Percentiles rank a stretch among this genome's conserved stretches.
These are phyloP conservation scores for Herpotrichia juniperi DNA, from an alignment of 2,329 filamentous ascomycete species.

Conservation along the genomic window DNA sequence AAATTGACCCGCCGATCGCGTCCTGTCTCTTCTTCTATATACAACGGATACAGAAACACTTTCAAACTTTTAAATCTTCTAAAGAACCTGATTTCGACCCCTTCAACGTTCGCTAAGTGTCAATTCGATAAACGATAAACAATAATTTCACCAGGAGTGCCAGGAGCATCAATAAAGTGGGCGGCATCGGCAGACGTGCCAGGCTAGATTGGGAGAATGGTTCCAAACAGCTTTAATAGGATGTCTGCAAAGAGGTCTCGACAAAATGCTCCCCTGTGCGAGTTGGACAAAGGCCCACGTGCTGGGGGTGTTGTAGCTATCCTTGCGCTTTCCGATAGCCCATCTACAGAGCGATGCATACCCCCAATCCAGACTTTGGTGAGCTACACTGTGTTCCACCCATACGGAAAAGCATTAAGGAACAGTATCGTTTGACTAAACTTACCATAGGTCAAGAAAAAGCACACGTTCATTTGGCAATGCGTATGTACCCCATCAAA, in stretches of 20 bases:
- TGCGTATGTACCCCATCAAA: neutral
- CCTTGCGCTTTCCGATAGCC: neutral
- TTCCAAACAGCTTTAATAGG: too few relatives aligned
- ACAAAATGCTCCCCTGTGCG: neutral
- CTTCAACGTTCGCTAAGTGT: too few relatives aligned
- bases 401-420: neutral
- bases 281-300: neutral
- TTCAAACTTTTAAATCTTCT: too few relatives aligned
- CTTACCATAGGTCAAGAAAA: neutral
- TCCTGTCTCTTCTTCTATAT: too few relatives aligned
- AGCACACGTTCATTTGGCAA: slow-evolving; percentile 1
- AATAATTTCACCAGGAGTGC: too few relatives aligned
- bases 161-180: too few relatives aligned
- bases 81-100: too few relatives aligned
- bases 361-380: neutral
- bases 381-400: neutral
- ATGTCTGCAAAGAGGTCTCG: neutral
- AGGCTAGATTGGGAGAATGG: too few relatives aligned
- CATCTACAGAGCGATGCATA: neutral
- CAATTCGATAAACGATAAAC: too few relatives aligned
- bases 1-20: too few relatives aligned
- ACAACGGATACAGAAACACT: too few relatives aligned
- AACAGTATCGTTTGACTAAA: neutral
- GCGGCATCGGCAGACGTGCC: too few relatives aligned
- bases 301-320: neutral